phyloP scores from a whole-genome alignment of 2,329 filamentous ascomycete genomes.

The Lecanosticta acicola region DNA sequence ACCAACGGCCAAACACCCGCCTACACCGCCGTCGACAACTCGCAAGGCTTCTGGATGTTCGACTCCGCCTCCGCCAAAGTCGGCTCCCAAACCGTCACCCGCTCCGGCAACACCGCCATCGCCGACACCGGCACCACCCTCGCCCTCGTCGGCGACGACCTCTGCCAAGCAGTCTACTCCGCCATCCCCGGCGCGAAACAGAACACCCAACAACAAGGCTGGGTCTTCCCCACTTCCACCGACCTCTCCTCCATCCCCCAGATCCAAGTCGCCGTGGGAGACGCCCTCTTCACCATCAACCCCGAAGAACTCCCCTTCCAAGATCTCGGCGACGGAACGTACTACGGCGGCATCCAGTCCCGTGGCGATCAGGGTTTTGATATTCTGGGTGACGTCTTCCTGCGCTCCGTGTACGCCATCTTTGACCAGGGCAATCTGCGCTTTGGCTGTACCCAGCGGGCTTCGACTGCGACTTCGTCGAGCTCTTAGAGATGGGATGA shows the following conservation, averaged over 20 bases:
- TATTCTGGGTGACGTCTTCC: slow-evolving; percentile 58
- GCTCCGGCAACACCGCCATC: slow-evolving; percentile 59
- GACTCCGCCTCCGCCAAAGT: slow-evolving; percentile 48
- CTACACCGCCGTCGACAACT: slow-evolving; percentile 59
- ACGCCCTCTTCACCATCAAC: slow-evolving; percentile 55
- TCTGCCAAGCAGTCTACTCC: slow-evolving; percentile 57
- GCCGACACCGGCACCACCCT: slow-evolving; percentile 67
- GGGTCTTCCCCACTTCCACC: slow-evolving; percentile 54
- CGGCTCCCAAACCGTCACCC: slow-evolving; percentile 44
- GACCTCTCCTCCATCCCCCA: slow-evolving; percentile 52
- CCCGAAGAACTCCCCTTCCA: slow-evolving; percentile 59
- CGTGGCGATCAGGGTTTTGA: slow-evolving; percentile 55
- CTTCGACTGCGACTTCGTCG: slow-evolving; percentile 11
- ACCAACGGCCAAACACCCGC: slow-evolving; percentile 40
- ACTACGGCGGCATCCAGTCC: slow-evolving; percentile 62
- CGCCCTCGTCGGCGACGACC: slow-evolving; percentile 56
- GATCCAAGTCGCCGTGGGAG: slow-evolving; percentile 59
- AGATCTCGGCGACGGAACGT: slow-evolving; percentile 48
- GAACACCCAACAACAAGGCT: slow-evolving; percentile 42
- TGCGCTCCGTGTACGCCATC: slow-evolving; percentile 61
- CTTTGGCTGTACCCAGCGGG: slow-evolving; percentile 52
- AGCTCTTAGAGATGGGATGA: not conserved
- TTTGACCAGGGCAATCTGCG: slow-evolving; percentile 57
- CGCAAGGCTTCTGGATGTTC: slow-evolving; percentile 64
- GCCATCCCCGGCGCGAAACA: slow-evolving; percentile 54